Evolutionary conservation across 495 filamentous ascomycete genomes (phyloP), one percentile per base, ranked within the genome.

Genomic region (Neurospora cerealis): DNA sequence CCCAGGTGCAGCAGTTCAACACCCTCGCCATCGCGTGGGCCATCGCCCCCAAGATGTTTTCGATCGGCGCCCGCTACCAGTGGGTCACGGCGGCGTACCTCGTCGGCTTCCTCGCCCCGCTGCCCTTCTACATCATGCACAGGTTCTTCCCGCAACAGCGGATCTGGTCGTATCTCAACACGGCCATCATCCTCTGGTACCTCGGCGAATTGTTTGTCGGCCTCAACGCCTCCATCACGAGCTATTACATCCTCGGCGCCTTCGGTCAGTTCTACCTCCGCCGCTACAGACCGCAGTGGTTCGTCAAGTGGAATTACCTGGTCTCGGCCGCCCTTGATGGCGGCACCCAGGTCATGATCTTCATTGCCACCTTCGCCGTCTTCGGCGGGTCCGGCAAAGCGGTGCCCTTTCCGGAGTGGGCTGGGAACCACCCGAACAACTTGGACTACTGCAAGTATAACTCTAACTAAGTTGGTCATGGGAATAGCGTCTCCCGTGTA

Each of bases 311-410:
- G 72, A 87, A 85, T 37, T 90, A 89, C 72, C 80, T 90, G 0
- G 76, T 90, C 7, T 83, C 84, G 0, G 88, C 83, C 4, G 88
- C 87, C 5, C 79, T 89, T 37, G 88, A 90, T 75, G 88, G 88
- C 42, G 88, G 83, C 6, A 84, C 80, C 62, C 81, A 85, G 66
- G 79, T 83, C 7, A 79, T 87, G 0, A 79, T 89, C 0, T 90
- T 90, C 73, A 84, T 90, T 39, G 80, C 90, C 5, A 86, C 86
- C 0, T 90, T 90, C 78, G 87, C 88, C 1, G 86, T 90, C 0
- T 86, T 88, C 39, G 88, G 88, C 0, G 88, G 80, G 17, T 80
- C 80, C 32, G 83, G 83, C 10, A 76, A 72, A 1, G 70, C 82
- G 21, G 66, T 75, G 19, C 78, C 79, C 5, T 85, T 85, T 71